Base-by-base conservation (phyloP, 2,329 filamentous ascomycete species). In the Colletotrichum tofieldiae region DNA sequence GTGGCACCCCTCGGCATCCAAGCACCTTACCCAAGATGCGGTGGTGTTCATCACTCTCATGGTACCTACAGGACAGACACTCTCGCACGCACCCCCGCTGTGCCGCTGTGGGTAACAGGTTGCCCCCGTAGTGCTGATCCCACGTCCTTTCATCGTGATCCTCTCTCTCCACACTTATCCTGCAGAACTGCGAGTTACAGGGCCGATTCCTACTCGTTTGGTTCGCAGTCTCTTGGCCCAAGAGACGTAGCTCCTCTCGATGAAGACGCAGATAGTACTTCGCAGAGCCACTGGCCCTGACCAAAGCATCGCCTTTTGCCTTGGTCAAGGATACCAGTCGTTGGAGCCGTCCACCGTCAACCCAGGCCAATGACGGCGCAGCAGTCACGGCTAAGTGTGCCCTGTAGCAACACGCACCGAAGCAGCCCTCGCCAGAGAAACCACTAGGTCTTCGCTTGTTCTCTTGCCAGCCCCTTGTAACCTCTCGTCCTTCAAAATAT, bases 81-180 rank as follows among this genome's bases (percentile, higher is more conserved):
- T 35, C 32, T 47, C 26, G 39, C 62, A 32, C 47, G 39, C 39
- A 54, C 45, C 23, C 23, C 18, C 29, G 29, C 39, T 43, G 63
- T 71, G 63, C 47, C n/a, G n/a, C 47, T 26, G 16, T 49, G 16
- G n/a, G 11, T 45, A 45, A 45, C 43, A 8, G 9, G 35, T 8
- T 52, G 26, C 26, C 18, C 49, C 54, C 45, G 43, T 60, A 47
- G 69, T 41, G 59, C 69, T 54, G 52, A 69, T 68, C 49, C 49
- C 49, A 32, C 29, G 49, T 52, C 49, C 18, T 51, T 71, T 41
- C 52, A 68, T 72, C 65, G 58, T 72, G 58, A 71, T 63, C 56
- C 55, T 41, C 56, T 62, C 49, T n/a, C 51, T 35, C 51, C 51
- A 35, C 29, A 32, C 18, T 18, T 14, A 8, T 51, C 16, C 49